phyloP scores from a whole-genome alignment of 78 protist genomes.

The Dictyostelium brefeldianum region DNA sequence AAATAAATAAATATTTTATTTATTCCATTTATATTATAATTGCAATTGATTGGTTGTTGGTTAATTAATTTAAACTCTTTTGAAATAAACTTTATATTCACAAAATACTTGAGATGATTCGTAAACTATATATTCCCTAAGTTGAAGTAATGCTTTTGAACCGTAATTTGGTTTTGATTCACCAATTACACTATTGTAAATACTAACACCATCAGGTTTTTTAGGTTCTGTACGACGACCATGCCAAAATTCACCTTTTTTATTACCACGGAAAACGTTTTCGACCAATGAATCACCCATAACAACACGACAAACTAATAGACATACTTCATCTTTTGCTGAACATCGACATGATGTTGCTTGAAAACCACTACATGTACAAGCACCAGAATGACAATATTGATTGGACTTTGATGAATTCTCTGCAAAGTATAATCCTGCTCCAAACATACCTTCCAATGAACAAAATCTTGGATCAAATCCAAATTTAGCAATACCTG shows the following conservation, averaged over 20 bases:
- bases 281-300: slow-evolving; percentile 66
- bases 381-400: slow-evolving; percentile 62
- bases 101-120: slow-evolving; percentile 74
- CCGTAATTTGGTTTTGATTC: slow-evolving; percentile 77
- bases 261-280: slow-evolving; percentile 67
- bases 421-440: slow-evolving; percentile 86
- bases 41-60: not conserved
- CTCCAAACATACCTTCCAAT: slow-evolving; percentile 85
- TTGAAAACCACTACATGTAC: slow-evolving; percentile 63
- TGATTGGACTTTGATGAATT: slow-evolving; percentile 78
- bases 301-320: slow-evolving; percentile 71
- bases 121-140: slow-evolving; percentile 73
- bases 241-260: slow-evolving; percentile 66
- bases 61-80: slow-evolving; percentile 48
- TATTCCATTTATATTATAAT: too few relatives aligned
- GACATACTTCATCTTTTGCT: slow-evolving; percentile 67
- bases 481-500: slow-evolving; percentile 75
- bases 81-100: slow-evolving; percentile 76
- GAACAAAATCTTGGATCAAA: slow-evolving; percentile 80
- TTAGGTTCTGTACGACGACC: slow-evolving; percentile 78
- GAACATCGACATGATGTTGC: slow-evolving; percentile 43
- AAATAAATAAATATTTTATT: not conserved
- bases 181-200: slow-evolving; percentile 65
- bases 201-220: slow-evolving; percentile 49
- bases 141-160: slow-evolving; percentile 60